A percentile compares a stretch with the other conserved stretches of the same genome.
These are phyloP conservation scores for Amanita polypyramis DNA, from an alignment of 768 basidiomycete genomes.

Conservation along the genomic window DNA sequence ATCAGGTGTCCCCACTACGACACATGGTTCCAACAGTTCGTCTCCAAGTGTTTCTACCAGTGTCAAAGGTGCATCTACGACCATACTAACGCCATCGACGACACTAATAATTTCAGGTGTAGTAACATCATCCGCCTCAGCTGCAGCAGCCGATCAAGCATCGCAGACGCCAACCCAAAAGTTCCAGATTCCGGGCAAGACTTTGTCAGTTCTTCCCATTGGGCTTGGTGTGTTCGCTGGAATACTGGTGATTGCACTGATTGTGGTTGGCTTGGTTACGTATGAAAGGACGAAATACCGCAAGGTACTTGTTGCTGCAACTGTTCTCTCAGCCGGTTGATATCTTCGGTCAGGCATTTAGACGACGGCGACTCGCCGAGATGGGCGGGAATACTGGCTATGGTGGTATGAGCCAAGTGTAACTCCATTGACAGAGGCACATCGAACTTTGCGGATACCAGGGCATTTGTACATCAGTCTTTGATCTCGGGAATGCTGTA, in stretches of 20 bases:
- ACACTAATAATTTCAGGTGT: constrained; percentile 1
- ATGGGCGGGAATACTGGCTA: constrained; percentile 48
- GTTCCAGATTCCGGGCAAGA: constrained; percentile 64
- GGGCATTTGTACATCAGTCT: neutral
- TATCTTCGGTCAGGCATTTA: constrained; percentile 43
- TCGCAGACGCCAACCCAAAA: constrained; percentile 26
- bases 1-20: constrained; percentile 12
- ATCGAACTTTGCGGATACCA: no score
- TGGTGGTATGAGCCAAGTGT: constrained; percentile 38
- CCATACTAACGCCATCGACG: constrained; percentile 3
- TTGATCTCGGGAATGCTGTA: neutral
- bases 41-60: constrained; percentile 3
- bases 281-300: constrained; percentile 83
- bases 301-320: constrained; percentile 37
- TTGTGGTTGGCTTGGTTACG: constrained; percentile 75
- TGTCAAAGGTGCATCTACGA: constrained; percentile 7
- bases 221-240: constrained; percentile 80
- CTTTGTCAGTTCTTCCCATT: constrained; percentile 66
- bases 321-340: constrained; percentile 6
- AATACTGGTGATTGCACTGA: constrained; percentile 74
- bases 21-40: no score
- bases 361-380: constrained; percentile 65
- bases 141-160: constrained; percentile 23
- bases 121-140: constrained; percentile 15
- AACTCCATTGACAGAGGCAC: neutral